Base-by-base conservation (phyloP, 2,329 filamentous ascomycete genomes). In the Thermoascus crustaceus region DNA sequence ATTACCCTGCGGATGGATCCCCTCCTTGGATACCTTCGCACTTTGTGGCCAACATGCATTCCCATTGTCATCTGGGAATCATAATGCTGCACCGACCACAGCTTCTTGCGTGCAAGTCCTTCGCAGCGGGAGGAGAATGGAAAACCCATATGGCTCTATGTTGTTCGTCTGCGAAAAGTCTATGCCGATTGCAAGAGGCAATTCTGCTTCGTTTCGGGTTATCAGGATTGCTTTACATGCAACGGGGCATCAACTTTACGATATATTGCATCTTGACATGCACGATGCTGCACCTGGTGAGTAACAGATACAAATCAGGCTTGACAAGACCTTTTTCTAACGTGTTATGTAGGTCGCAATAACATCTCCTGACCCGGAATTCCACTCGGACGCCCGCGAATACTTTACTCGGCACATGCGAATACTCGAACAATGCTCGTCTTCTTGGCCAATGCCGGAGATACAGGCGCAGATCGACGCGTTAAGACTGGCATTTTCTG, bases 341-440 rank as follows among this genome's bases (percentile, higher is more conserved):
- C 10, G 19, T 9, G 16, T 24, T 18, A 9, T 29, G 9, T 20
- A 93, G 88, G 82, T 94, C 47, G 88, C 88, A 4, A 81, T 95
- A 42, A 93, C 88, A 9, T 95, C 87, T 11, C 89, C 91, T 11
- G 88, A 96, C 56, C 84, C 86, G 1, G 84, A 91, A 24, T 75
- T 94, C 38, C 88, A 91, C 54, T 69, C 72, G 0, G 86, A 94
- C 57, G 85, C 89, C 4, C 76, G 85, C 20, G 82, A 89, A 42
- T 96, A 83, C 56, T 96, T 96, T 53, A 83, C 85, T 2, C 75
- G 89, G 31, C 88, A 95, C 50, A 95, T 96, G 89, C 79, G 88
- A 37, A 81, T 96, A 23, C 69, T 96, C 39, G 89, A 96, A 58
- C 80, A 78, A 45, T 91, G 87, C 48, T 84, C 85, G 54, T 72